Percentiles rank a stretch among this genome's conserved stretches.
Evolutionary conservation across 257 asterid genomes (phyloP).

Genomic region (Primulina tabacum): DNA sequence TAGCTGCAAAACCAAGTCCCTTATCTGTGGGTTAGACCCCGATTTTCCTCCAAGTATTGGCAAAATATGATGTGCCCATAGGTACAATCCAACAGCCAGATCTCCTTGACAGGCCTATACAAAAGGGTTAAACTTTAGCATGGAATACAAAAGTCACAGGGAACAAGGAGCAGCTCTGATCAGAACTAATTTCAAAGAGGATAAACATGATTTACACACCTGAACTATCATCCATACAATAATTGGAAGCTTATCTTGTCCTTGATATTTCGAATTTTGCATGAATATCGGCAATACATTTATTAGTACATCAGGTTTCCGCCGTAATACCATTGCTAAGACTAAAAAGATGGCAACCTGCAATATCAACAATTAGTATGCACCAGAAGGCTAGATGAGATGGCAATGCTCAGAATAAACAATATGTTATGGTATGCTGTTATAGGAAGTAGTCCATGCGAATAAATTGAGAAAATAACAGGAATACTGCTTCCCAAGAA

Average conservation of each 20-base stretch:
- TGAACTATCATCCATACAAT: conserved; percentile 71
- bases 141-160: conserved; percentile 19
- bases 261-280: conserved; percentile 68
- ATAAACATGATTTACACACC: conserved; percentile 34
- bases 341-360: conserved; percentile 80
- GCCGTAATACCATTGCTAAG: conserved; percentile 67
- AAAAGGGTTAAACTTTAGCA: conserved; percentile 22
- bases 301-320: conserved; percentile 67
- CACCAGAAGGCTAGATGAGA: too few species aligned
- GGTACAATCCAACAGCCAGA: conserved; percentile 66
- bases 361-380: conserved; percentile 13
- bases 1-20: conserved; percentile 83
- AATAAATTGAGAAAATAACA: too few species aligned
- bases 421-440: too few species aligned
- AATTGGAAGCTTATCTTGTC: conserved; percentile 73
- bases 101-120: conserved; percentile 76
- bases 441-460: too few species aligned
- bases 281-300: conserved; percentile 48
- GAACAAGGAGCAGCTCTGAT: not conserved
- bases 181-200: conserved; percentile 8
- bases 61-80: conserved; percentile 70
- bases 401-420: too few species aligned
- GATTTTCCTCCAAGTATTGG: conserved; percentile 73
- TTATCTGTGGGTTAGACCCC: conserved; percentile 62
- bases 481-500: too few species aligned